A percentile compares a stretch with the other conserved stretches of the same genome.
Conservation (phyloP, 1,284 basidiomycete species). For the Marasmius sp. region DNA sequence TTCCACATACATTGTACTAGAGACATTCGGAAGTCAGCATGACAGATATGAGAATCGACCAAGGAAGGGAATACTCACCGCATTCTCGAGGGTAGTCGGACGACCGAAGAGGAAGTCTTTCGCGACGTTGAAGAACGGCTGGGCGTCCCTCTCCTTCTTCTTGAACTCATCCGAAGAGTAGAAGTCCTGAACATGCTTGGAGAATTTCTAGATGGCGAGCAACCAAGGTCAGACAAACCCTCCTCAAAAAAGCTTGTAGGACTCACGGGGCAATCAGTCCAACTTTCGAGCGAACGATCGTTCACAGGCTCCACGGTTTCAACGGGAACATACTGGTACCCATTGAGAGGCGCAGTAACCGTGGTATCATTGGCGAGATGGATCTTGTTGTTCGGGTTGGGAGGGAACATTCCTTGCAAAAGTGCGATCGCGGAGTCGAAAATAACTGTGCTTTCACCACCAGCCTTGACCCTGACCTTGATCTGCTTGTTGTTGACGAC, state of each 20-base stretch:
- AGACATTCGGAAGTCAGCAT: slow-evolving; percentile 4
- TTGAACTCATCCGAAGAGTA: slow-evolving; percentile 67
- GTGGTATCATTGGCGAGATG: slow-evolving; percentile 76
- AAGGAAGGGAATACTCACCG: slow-evolving; percentile 41
- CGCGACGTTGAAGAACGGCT: slow-evolving; percentile 65
- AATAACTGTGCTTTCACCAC: slow-evolving; percentile 81
- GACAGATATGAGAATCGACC: background rate
- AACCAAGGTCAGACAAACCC: background rate
- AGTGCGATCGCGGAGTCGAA: slow-evolving; percentile 80
- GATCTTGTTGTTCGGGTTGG: slow-evolving; percentile 66
- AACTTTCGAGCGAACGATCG: slow-evolving; percentile 82
- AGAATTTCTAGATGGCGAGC: slow-evolving; percentile 48
- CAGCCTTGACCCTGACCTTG: slow-evolving; percentile 77
- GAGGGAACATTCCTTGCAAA: slow-evolving; percentile 80
- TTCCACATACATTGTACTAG: slow-evolving; percentile 64
- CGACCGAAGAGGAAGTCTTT: slow-evolving; percentile 71
- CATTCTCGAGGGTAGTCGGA: slow-evolving; percentile 66
- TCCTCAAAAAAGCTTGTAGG: background rate
- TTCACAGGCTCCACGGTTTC: slow-evolving; percentile 83
- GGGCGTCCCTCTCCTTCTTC: slow-evolving; percentile 50
- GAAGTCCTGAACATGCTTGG: slow-evolving; percentile 59
- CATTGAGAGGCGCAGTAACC: slow-evolving; percentile 74
- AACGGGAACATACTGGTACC: slow-evolving; percentile 84
- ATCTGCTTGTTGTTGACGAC: slow-evolving; percentile 72
- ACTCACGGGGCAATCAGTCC: slow-evolving; percentile 78